Evolutionary conservation across 257 asterid species (phyloP), one percentile per base, ranked within the genome.

Genomic region (Ajuga chamaepitys): DNA sequence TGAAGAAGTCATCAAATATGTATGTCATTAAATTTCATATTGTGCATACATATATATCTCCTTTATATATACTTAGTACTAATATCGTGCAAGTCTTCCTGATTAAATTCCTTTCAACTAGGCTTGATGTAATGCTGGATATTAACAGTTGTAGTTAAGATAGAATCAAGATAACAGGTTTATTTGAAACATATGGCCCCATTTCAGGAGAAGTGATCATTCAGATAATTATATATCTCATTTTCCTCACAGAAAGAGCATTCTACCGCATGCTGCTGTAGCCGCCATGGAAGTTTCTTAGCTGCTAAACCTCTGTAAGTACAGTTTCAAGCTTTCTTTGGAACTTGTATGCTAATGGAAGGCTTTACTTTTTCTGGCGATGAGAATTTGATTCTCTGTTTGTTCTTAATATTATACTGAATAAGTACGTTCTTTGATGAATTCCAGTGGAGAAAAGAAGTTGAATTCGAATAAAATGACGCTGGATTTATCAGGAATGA

Each of bases 401-500:
- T 28, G 34, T 48, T 6, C 20, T 37, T 28, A 4, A 30, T 32
- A 0, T 28, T 62, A 5, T 17, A 10, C 24, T 72, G 48, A 37
- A 34, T 71, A 6, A 14, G 25, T 51, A 7, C 17, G 26, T 38
- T 47, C 12, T 47, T 40, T 38, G 50, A 24, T 58, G 38, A 59
- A 50, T 22, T 52, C 8, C 78, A 67, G 74, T 9, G 26, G 30
- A 35, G 71, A 14, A 9, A 9, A 32, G 12, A 40, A 14, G 46
- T 12, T n/a, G n/a, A n/a, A n/a, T n/a, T n/a, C 45, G 34, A 13
- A 56, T 7, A 8, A 58, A 34, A 17, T 45, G 65, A 24, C 2
- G 77, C 59, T 75, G 62, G 59, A 37, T 17, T 62, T 75, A 81
- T 60, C 77, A 4, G 74, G 44, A 67, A 69, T 70, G 81, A 71